Percentiles rank a stretch among this genome's conserved stretches.
These are phyloP conservation scores for Halophytophthora polymorphica DNA, from an alignment of 352 stramenopile species.

Conservation along the genomic window DNA sequence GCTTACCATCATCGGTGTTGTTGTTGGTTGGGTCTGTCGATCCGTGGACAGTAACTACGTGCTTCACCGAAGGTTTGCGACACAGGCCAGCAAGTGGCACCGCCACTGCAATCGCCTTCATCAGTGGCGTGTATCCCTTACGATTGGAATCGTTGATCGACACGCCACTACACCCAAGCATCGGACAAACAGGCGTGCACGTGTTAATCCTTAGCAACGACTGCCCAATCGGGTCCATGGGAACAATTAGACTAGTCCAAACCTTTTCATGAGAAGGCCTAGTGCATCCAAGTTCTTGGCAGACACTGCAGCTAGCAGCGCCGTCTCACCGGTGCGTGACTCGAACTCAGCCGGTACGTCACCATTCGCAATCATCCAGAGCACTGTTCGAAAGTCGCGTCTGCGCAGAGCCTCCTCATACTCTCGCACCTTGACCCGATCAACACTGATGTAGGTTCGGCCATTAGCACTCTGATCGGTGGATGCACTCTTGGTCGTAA, in stretches of 20 bases:
- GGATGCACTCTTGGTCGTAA: conserved; percentile 3
- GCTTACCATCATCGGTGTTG: neutral
- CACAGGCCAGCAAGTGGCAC: conserved; percentile 7
- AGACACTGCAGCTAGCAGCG: conserved; percentile 53
- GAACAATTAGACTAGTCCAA: neutral
- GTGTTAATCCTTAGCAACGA: neutral
- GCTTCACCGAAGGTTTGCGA: conserved; percentile 3
- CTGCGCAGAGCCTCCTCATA: conserved; percentile 55
- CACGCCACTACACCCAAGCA: conserved; percentile 28
- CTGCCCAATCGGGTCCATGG: neutral
- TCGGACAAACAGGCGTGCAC: neutral
- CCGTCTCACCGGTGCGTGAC: conserved; percentile 50
- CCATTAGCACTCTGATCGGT: neutral
- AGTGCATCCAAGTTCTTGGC: conserved; percentile 42
- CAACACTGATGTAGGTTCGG: neutral
- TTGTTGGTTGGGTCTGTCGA: conserved; percentile 9
- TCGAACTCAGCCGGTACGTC: conserved; percentile 50
- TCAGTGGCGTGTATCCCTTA: conserved; percentile 67
- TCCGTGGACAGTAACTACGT: neutral
- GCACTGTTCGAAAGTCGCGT: conserved; percentile 52
- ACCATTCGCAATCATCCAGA: conserved; percentile 72
- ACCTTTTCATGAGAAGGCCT: conserved; percentile 45
- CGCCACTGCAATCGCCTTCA: conserved; percentile 65
- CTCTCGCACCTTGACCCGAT: conserved; percentile 14
- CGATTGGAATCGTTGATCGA: conserved; percentile 52